Percentiles rank a stretch among this genome's conserved stretches.
Conservation (phyloP, 2,329 filamentous ascomycete genomes). For the Myrmaecium sp. region DNA sequence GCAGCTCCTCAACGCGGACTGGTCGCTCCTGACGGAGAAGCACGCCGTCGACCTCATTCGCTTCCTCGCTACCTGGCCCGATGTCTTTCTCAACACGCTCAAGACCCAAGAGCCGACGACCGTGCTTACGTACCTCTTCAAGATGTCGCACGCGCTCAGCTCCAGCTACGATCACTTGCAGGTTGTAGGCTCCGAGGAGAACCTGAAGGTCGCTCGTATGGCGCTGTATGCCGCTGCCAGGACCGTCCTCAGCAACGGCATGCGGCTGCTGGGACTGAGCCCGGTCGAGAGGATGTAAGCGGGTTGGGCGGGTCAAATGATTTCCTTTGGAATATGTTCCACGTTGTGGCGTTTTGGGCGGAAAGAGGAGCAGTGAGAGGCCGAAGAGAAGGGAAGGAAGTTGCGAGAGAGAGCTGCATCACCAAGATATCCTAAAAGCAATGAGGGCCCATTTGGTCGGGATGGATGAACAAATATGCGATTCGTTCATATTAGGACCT, state of each 20-base stretch:
- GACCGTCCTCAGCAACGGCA: conserved; percentile 65
- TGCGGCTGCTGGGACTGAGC: conserved; percentile 61
- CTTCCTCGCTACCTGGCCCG: conserved; percentile 68
- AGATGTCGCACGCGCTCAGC: conserved; percentile 68
- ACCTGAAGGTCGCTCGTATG: conserved; percentile 54
- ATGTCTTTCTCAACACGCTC: conserved; percentile 67
- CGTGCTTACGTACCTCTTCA: conserved; percentile 59
- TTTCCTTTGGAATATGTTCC: too few relatives aligned
- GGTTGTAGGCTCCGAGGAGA: conserved; percentile 62
- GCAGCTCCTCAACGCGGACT: conserved; percentile 46
- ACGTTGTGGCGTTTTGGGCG: too few relatives aligned
- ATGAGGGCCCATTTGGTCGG: too few relatives aligned
- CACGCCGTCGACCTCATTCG: conserved; percentile 60
- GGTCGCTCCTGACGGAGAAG: conserved; percentile 50
- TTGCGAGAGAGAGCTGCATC: too few relatives aligned
- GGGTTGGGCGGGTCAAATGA: not conserved
- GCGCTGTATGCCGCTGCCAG: conserved; percentile 62
- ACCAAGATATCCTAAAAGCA: too few relatives aligned
- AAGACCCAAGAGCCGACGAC: conserved; percentile 65
- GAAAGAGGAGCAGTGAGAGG: too few relatives aligned
- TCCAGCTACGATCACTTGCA: conserved; percentile 68
- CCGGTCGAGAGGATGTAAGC: conserved; percentile 46
- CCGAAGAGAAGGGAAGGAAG: too few relatives aligned
- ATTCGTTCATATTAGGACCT: too few relatives aligned
- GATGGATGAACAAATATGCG: too few relatives aligned